Evolutionary conservation across 2,329 filamentous ascomycete genomes (phyloP).

Genomic region (Didymella glomerata): DNA sequence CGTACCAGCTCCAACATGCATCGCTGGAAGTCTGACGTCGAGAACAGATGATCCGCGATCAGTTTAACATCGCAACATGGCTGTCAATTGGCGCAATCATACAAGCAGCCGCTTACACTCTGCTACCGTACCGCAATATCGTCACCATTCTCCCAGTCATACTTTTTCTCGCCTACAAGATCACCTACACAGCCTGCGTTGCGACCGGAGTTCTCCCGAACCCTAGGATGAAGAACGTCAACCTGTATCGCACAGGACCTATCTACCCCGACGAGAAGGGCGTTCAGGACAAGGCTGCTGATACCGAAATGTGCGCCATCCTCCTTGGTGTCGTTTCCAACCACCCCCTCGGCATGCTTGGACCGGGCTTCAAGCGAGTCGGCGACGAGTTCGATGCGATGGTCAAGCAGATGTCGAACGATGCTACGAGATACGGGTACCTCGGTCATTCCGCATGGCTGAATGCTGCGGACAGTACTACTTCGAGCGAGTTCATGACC

Average conservation of each 20-base stretch:
- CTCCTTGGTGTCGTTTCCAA: constrained; percentile 18
- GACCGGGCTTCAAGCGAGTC: constrained; percentile 19
- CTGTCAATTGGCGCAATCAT: constrained; percentile 19
- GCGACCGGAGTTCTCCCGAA: constrained; percentile 2
- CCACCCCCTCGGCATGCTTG: constrained; percentile 24
- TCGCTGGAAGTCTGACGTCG: background rate
- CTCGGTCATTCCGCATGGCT: constrained; percentile 18
- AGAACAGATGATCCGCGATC: constrained; percentile 14
- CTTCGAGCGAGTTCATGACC: constrained; percentile 16
- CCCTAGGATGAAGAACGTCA: constrained; percentile 11
- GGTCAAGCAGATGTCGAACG: constrained; percentile 1
- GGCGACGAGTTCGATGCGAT: constrained; percentile 16
- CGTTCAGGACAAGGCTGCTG: constrained; percentile 1
- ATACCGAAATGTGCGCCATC: constrained; percentile 19
- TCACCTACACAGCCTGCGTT: constrained; percentile 7
- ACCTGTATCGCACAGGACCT: constrained; percentile 4
- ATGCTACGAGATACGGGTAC: constrained; percentile 12
- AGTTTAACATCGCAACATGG: constrained; percentile 18
- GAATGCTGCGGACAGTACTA: constrained; percentile 8
- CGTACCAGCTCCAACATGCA: background rate
- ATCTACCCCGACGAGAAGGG: constrained; percentile 19
- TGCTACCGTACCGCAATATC: constrained; percentile 23
- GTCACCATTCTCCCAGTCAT: constrained; percentile 19
- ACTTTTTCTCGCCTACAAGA: constrained; percentile 19
- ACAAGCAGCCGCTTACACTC: constrained; percentile 12